A percentile compares a stretch with the other conserved stretches of the same genome.
Conservation (phyloP, 2,329 filamentous ascomycete genomes). For the Nemania abortiva region DNA sequence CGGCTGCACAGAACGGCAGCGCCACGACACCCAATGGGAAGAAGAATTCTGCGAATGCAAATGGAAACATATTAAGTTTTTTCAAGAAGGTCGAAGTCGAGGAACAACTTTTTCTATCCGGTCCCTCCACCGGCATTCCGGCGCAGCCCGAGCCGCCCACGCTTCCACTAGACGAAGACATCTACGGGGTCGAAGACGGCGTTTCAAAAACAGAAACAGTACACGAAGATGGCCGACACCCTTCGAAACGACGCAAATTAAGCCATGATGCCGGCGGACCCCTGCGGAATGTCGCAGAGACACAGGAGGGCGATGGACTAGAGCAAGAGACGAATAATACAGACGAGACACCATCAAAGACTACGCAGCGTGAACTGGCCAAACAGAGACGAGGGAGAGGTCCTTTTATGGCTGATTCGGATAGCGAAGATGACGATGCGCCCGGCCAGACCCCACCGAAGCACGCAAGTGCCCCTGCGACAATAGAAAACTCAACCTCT, state of each 20-base stretch:
- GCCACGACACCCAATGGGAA: slow-evolving; percentile 45
- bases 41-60: slow-evolving; percentile 66
- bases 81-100: slow-evolving; percentile 76
- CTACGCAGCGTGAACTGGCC: slow-evolving; percentile 30
- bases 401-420: slow-evolving; percentile 79
- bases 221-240: slow-evolving; percentile 46
- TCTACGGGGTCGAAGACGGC: slow-evolving; percentile 51
- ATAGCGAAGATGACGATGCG: slow-evolving; percentile 60
- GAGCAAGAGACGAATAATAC: slow-evolving; percentile 13
- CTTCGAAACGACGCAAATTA: slow-evolving; percentile 58
- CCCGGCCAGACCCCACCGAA: slow-evolving; percentile 15
- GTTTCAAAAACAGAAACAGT: slow-evolving; percentile 51
- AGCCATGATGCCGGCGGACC: slow-evolving; percentile 45
- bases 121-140: slow-evolving; percentile 27
- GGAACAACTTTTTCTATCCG: slow-evolving; percentile 69
- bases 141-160: slow-evolving; percentile 24
- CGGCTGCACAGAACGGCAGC: slow-evolving; percentile 38
- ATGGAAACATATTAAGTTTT: slow-evolving; percentile 79
- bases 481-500: slow-evolving; percentile 7
- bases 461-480: slow-evolving; percentile 18
- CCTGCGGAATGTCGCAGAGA: slow-evolving; percentile 6
- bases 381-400: slow-evolving; percentile 56
- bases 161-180: slow-evolving; percentile 50
- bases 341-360: slow-evolving; percentile 14
- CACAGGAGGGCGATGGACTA: slow-evolving; percentile 9